A percentile compares a stretch with the other conserved stretches of the same genome.
These are phyloP conservation scores for Venturia aucupariae DNA, from an alignment of 2,329 filamentous ascomycete species.

Conservation along the genomic window DNA sequence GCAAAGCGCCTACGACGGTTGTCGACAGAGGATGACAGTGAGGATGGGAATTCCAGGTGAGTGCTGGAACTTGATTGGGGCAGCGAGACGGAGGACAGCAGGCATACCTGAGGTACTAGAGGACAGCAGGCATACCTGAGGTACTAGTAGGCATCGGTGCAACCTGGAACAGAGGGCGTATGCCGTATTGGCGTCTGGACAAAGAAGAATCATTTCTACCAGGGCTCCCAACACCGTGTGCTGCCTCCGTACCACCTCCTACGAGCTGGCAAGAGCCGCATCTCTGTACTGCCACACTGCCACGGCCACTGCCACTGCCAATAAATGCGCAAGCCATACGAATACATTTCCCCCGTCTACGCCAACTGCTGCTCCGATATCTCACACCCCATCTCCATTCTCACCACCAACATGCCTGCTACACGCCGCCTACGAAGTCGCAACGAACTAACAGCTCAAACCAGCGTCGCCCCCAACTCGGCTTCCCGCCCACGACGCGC, in stretches of 20 bases:
- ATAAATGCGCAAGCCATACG: too few species aligned
- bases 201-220: neutral
- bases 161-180: too few species aligned
- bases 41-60: slow-evolving; percentile 17
- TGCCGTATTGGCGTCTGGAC: too few species aligned
- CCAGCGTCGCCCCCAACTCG: slow-evolving; percentile 9
- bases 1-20: slow-evolving; percentile 32
- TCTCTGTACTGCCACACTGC: neutral
- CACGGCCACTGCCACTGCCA: neutral
- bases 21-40: slow-evolving; percentile 32
- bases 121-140: too few species aligned
- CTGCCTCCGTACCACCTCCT: neutral
- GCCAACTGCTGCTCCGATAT: too few species aligned
- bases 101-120: too few species aligned
- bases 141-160: too few species aligned
- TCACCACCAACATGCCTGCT: slow-evolving; percentile 14
- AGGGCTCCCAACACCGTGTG: neutral
- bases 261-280: neutral
- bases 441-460: slow-evolving; percentile 18
- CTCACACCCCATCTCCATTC: too few species aligned
- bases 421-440: slow-evolving; percentile 31
- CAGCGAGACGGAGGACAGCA: neutral
- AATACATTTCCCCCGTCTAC: too few species aligned
- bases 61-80: neutral
- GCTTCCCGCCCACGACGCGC: slow-evolving; percentile 12